Conservation (phyloP, 2,329 filamentous ascomycete genomes). For the Cladorrhinum sp. region DNA sequence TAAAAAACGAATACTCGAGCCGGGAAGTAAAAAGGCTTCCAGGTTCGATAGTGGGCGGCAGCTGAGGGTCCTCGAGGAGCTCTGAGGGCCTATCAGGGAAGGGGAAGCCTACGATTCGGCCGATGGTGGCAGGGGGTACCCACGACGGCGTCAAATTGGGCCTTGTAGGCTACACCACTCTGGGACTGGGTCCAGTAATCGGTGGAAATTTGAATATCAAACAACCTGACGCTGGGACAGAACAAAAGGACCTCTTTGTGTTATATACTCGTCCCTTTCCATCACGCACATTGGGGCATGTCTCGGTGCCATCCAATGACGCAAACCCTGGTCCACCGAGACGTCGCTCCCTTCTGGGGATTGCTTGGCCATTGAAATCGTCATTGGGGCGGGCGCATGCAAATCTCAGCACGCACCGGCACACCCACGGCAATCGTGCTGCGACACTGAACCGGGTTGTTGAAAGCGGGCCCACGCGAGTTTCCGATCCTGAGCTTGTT, state of each 20-base stretch:
- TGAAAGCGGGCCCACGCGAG: background rate
- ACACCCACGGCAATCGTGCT: background rate
- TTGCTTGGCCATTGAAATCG: background rate
- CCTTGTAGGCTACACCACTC: slow-evolving; percentile 1
- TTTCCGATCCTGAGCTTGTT: background rate
- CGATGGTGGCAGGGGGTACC: background rate
- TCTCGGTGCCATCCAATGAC: slow-evolving; percentile 16
- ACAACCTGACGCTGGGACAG: background rate
- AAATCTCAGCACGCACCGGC: slow-evolving; percentile 18
- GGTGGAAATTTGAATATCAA: background rate
- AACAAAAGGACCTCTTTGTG: background rate
- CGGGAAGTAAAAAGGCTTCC: background rate
- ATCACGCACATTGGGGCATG: background rate
- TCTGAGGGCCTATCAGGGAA: background rate
- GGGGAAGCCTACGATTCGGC: background rate
- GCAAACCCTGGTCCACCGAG: slow-evolving; percentile 8
- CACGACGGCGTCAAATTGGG: slow-evolving; percentile 11
- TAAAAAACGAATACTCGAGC: background rate
- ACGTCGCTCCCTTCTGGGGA: background rate
- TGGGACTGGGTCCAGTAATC: slow-evolving; percentile 4
- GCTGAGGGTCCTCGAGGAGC: background rate
- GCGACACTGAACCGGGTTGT: background rate
- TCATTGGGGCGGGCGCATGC: slow-evolving; percentile 4
- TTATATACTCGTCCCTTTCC: background rate
- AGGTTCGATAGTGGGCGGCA: background rate